phyloP scores from a whole-genome alignment of 306 rosid species.

The Cicer bijugum region DNA sequence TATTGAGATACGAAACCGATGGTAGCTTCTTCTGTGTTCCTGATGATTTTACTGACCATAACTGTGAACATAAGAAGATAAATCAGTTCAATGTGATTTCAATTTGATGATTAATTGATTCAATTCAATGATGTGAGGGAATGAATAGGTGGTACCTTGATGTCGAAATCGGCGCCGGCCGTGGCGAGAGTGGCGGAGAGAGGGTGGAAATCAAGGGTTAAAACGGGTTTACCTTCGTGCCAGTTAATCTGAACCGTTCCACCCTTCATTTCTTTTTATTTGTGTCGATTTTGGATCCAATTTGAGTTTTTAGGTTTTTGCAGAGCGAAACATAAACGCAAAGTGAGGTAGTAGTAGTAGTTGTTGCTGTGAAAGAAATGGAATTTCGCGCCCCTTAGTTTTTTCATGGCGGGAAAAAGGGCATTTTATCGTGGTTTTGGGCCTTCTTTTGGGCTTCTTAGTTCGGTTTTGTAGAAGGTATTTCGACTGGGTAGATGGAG shows the following conservation, averaged over 20 bases:
- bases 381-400: conserved; percentile 41
- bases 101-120: background rate
- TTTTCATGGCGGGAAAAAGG: conserved; percentile 50
- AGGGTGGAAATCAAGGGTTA: conserved; percentile 86
- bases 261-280: conserved; percentile 61
- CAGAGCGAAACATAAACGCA: background rate
- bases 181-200: conserved; percentile 78
- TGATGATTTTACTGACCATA: conserved; percentile 67
- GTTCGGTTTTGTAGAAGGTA: no score
- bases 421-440: background rate
- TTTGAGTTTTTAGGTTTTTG: conserved; percentile 27
- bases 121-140: background rate
- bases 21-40: conserved; percentile 70
- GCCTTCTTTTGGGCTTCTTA: background rate
- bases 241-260: conserved; percentile 91
- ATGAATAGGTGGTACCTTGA: conserved; percentile 61
- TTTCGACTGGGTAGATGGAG: background rate
- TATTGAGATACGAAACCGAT: conserved; percentile 63
- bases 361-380: background rate
- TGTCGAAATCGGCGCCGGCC: conserved; percentile 96
- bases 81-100: conserved; percentile 3
- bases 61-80: conserved; percentile 50
- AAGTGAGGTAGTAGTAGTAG: no score
- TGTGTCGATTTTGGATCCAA: conserved; percentile 5
- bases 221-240: conserved; percentile 82